These are phyloP conservation scores for Castanospermum australe DNA, from an alignment of 306 rosid genomes.

Conservation along the genomic window DNA sequence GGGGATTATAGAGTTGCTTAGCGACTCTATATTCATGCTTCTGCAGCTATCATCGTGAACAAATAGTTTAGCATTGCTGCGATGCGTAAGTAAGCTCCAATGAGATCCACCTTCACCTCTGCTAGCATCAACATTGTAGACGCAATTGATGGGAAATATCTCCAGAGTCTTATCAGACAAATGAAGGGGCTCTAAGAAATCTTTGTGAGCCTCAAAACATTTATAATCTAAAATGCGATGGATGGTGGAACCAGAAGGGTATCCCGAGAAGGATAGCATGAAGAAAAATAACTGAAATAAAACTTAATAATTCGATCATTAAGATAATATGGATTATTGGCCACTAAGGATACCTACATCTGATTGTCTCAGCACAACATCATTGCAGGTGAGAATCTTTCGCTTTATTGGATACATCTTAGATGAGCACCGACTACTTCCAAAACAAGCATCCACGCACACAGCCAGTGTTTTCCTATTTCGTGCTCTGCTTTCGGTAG, in stretches of 20 bases:
- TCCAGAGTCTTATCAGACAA: constrained; percentile 55
- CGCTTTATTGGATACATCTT: too few relatives aligned
- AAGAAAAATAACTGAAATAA: constrained; percentile 66
- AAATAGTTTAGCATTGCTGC: constrained; percentile 54
- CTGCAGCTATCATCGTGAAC: constrained; percentile 74
- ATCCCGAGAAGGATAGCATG: constrained; percentile 45
- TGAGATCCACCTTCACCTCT: constrained; percentile 82
- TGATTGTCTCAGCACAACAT: constrained; percentile 76
- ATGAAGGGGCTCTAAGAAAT: constrained; percentile 73
- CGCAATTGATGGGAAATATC: constrained; percentile 75
- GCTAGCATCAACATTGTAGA: constrained; percentile 66
- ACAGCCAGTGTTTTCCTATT: background rate
- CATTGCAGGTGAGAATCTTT: constrained; percentile 82
- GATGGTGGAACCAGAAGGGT: constrained; percentile 78
- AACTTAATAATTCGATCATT: constrained; percentile 87
- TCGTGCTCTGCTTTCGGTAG: background rate
- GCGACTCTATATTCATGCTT: constrained; percentile 49
- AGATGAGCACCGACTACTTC: background rate
- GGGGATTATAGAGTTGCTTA: constrained; percentile 56
- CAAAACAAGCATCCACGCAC: background rate
- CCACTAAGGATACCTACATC: constrained; percentile 81
- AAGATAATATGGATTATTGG: constrained; percentile 62
- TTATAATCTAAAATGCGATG: constrained; percentile 78
- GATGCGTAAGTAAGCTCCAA: constrained; percentile 85
- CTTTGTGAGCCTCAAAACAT: constrained; percentile 56